Conservation (phyloP, 2,329 filamentous ascomycete species). For the Trichophyton simii region DNA sequence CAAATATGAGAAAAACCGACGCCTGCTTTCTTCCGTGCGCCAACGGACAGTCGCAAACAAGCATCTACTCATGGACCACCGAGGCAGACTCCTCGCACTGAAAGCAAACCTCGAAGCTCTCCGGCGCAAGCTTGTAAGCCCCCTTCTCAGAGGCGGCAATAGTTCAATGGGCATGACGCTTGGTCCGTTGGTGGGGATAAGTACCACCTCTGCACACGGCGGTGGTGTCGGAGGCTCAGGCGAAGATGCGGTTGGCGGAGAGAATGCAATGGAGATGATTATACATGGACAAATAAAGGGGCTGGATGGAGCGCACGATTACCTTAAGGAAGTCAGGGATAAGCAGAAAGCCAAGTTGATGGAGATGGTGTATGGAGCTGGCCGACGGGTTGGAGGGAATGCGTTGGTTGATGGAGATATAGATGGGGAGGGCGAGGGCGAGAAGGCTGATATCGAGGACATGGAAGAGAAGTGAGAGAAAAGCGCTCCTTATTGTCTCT, state of each 20-base stretch:
- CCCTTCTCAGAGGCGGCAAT: slow-evolving; percentile 56
- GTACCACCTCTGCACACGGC: slow-evolving; percentile 19
- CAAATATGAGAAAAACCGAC: slow-evolving; percentile 85
- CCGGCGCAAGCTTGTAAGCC: slow-evolving; percentile 68
- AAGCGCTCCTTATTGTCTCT: neutral
- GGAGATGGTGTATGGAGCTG: slow-evolving; percentile 59
- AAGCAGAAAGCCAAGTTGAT: slow-evolving; percentile 73
- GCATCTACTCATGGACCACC: slow-evolving; percentile 72
- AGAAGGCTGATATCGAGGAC: slow-evolving; percentile 6
- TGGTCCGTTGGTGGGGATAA: slow-evolving; percentile 11
- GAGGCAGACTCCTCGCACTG: slow-evolving; percentile 66
- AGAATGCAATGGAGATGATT: slow-evolving; percentile 43
- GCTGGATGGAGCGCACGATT: slow-evolving; percentile 63
- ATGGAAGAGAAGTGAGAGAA: slow-evolving; percentile 5
- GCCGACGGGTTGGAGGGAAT: slow-evolving; percentile 15
- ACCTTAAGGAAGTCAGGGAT: slow-evolving; percentile 62
- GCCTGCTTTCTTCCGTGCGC: slow-evolving; percentile 64
- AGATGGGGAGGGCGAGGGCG: neutral
- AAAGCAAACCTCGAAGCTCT: slow-evolving; percentile 81
- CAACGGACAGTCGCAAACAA: slow-evolving; percentile 80
- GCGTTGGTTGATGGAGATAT: neutral
- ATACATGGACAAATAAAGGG: slow-evolving; percentile 72
- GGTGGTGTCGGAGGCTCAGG: slow-evolving; percentile 11
- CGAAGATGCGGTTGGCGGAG: slow-evolving; percentile 46
- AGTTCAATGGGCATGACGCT: slow-evolving; percentile 36